Base-by-base conservation (phyloP, 139 green algal genomes). In the Chlamydomonas eustigma region DNA sequence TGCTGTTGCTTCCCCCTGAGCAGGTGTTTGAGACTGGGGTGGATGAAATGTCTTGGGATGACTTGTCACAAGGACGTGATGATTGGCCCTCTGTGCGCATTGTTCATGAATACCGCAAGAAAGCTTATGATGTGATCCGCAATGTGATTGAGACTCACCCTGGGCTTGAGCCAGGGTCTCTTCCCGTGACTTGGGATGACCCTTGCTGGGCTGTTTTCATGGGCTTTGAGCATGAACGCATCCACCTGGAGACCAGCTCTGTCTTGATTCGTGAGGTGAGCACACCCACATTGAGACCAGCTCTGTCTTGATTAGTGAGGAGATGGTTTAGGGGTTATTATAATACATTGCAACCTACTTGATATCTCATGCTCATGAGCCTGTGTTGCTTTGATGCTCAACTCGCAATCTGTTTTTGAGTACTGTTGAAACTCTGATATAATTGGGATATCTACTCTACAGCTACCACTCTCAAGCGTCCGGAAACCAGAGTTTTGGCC, bases 31-130 rank as follows among this genome's bases (percentile, higher is more conserved):
- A 95, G 77, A 89, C 87, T 8, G 91, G 91, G 31, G 91, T 95
- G 73, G 91, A 95, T 64, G 91, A 95, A 86, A 93, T 95, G 90
- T 84, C 70, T 25, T 93, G 88, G 90, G 91, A 95, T 67, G 91
- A 95, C 82, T 79, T 95, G 32, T 87, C 78, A 25, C 88, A 88
- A 70, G 89, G 85, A 25, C 83, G 86, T n/a, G 88, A 93, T 63
- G 74, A 89, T 78, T 95, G 91, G 91, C 91, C 90, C 0, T 38
- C 76, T 0, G 76, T 89, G 36, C 67, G 71, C 0, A 74, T 82
- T 25, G 69, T 83, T 25, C 76, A 83, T 2, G 82, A 74, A 24
- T 90, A 90, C 76, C 76, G 85, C 34, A 44, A 76, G 63, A 79
- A 84, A 37, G 28, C 44, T 6, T 76, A 76, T 50, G 28, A 38